Base-by-base conservation (phyloP, 2,329 filamentous ascomycete species). In the Biscogniauxia mediterranea region DNA sequence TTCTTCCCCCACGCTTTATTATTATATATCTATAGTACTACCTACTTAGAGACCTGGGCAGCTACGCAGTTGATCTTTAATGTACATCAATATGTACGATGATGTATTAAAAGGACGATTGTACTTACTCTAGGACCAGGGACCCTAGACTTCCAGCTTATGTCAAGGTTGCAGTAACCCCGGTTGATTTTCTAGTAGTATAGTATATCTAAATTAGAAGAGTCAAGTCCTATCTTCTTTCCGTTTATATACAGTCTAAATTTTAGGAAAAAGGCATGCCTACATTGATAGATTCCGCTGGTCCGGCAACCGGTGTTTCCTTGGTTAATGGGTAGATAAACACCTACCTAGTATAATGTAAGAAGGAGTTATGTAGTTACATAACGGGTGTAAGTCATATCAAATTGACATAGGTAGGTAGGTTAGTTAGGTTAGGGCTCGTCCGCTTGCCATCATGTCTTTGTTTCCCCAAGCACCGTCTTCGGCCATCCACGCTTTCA, bases 21-120 rank as follows among this genome's bases (percentile, higher is more conserved):
- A n/a, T 46, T 6, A 17, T 46, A 46, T 17, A 17, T 46, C 6
- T 46, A n/a, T n/a, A n/a, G n/a, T n/a, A n/a, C n/a, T n/a, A n/a
- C n/a, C n/a, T n/a, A n/a, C 38, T 32, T 32, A 6, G 23, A 51
- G 46, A 59, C 58, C 58, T 32, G 56, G 32, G 55, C 32, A 42
- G 54, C 59, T 64, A 59, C 20, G n/a, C 58, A 20, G 46, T 52
- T 50, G 17, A 54, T 38, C 25, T 20, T 23, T 23, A 23, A 23
- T 23, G 23, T 23, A 23, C 5, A 32, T 9, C 7, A n/a, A n/a
- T 32, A 46, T 46, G 38, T 46, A n/a, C 38, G 13, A 46, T 46
- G 38, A 46, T 46, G 38, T 46, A 17, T 5, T 46, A 46, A 46
- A n/a, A 46, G 13, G 38, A 46, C 17, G 38, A 46, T 46, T 46